A percentile compares a stretch with the other conserved stretches of the same genome.
Conservation (phyloP, 805 yeast species). For the Candida taoyuanica region DNA sequence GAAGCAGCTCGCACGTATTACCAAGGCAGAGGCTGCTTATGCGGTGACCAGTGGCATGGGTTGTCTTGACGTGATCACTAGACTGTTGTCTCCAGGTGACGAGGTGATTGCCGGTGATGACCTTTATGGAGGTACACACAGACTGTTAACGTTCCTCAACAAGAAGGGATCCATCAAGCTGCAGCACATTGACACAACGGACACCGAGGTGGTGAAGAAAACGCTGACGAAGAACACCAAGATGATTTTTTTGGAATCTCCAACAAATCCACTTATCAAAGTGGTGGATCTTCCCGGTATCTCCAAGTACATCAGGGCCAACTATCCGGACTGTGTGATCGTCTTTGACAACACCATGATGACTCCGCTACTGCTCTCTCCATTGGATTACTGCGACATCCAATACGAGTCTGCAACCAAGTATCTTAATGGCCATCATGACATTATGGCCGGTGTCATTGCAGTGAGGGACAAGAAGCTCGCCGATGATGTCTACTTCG, state of each 20-base stretch:
- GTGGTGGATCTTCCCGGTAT: constrained; percentile 75
- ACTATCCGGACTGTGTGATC: constrained; percentile 62
- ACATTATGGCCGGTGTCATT: constrained; percentile 91
- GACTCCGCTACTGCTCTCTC: constrained; percentile 84
- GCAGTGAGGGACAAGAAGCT: constrained; percentile 62
- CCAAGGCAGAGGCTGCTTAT: constrained; percentile 70
- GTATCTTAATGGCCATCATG: constrained; percentile 91
- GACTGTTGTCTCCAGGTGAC: constrained; percentile 74
- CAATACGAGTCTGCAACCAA: constrained; percentile 94
- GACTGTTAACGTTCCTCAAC: constrained; percentile 70
- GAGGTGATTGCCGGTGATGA: constrained; percentile 94
- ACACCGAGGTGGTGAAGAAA: constrained; percentile 53
- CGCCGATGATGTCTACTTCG: constrained; percentile 66
- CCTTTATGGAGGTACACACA: constrained; percentile 89
- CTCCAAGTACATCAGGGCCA: constrained; percentile 58
- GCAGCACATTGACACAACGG: constrained; percentile 77
- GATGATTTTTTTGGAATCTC: constrained; percentile 82
- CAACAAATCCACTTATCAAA: constrained; percentile 90
- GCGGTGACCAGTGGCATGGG: constrained; percentile 94
- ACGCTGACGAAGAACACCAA: constrained; percentile 56
- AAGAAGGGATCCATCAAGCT: constrained; percentile 61
- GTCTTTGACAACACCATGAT: constrained; percentile 97
- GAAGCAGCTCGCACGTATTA: constrained; percentile 68
- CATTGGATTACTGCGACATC: constrained; percentile 81
- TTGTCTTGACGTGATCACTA: constrained; percentile 78